Conservation (phyloP, 352 stramenopile species). For the Globisporangium cederbergense region DNA sequence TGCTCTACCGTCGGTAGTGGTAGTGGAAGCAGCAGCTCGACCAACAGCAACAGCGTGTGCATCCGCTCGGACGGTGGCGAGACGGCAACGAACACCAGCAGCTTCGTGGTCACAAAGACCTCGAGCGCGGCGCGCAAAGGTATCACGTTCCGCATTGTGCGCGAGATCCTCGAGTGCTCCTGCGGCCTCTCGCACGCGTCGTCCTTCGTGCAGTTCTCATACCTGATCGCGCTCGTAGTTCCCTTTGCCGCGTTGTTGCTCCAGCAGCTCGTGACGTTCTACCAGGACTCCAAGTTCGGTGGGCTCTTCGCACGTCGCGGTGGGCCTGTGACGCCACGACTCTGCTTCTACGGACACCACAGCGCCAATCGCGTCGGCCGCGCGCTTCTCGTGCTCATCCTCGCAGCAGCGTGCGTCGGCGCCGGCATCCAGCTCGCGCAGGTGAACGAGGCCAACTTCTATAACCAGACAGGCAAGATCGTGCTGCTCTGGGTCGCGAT, state of each 20-base stretch:
- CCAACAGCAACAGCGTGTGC: conserved; percentile 29
- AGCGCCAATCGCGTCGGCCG: conserved; percentile 37
- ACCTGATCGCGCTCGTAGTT: conserved; percentile 36
- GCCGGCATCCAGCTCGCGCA: conserved; percentile 33
- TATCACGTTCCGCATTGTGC: conserved; percentile 51
- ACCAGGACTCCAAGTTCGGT: conserved; percentile 46
- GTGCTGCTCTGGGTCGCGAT: conserved; percentile 43
- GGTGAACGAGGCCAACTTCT: conserved; percentile 36
- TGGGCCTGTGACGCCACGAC: conserved; percentile 24
- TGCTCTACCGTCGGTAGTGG: conserved; percentile 22
- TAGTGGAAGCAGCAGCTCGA: not conserved
- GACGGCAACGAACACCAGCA: conserved; percentile 7
- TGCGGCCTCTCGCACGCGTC: conserved; percentile 39
- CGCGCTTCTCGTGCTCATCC: conserved; percentile 28
- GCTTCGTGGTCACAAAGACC: not conserved
- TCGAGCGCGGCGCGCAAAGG: conserved; percentile 14
- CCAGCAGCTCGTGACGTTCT: conserved; percentile 61
- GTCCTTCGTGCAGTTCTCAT: conserved; percentile 36
- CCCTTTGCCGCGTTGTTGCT: conserved; percentile 36
- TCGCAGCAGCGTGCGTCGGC: conserved; percentile 31
- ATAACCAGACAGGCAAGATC: conserved; percentile 26
- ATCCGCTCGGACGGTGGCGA: conserved; percentile 43
- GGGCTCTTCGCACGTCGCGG: conserved; percentile 38
- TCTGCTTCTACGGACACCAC: conserved; percentile 28
- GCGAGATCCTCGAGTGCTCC: conserved; percentile 40